phyloP scores from a whole-genome alignment of 2,329 filamentous ascomycete species.

The Podosphaera fusca region DNA sequence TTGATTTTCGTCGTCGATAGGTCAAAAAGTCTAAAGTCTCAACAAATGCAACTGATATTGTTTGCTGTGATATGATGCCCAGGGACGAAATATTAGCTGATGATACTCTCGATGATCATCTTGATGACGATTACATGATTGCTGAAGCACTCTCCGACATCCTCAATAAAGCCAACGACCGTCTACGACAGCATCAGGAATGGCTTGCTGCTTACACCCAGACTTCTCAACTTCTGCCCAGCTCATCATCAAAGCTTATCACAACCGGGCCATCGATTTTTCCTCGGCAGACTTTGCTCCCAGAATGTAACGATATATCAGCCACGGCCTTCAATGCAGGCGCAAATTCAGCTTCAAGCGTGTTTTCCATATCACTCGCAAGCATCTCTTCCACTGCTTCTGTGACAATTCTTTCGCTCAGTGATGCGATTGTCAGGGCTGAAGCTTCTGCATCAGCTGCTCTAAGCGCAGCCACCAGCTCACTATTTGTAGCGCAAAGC shows the following conservation, averaged over 20 bases:
- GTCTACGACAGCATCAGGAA: not conserved
- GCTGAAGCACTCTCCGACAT: not conserved
- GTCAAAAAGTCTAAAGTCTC: too few species aligned
- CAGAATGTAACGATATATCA: constrained; percentile 1
- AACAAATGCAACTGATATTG: too few species aligned
- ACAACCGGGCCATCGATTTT: not conserved
- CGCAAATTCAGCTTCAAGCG: not conserved
- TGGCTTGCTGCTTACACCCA: not conserved
- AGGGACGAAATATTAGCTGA: too few species aligned
- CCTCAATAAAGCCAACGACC: constrained; percentile 1
- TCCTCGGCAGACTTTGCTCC: not conserved
- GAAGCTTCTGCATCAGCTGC: constrained; percentile 1
- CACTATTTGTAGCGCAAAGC: constrained; percentile 1
- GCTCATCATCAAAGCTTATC: not conserved
- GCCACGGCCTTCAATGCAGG: not conserved
- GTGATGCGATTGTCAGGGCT: not conserved
- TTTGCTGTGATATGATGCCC: too few species aligned
- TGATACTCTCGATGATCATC: too few species aligned
- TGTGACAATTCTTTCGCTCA: constrained; percentile 1
- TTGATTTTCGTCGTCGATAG: too few species aligned
- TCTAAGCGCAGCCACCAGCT: not conserved
- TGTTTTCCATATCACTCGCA: not conserved
- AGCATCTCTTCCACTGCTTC: constrained; percentile 3
- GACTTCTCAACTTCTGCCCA: not conserved
- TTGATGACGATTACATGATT: too few species aligned